Base-by-base conservation (phyloP, 2,329 filamentous ascomycete genomes). In the Aspergillus fumigatus region DNA sequence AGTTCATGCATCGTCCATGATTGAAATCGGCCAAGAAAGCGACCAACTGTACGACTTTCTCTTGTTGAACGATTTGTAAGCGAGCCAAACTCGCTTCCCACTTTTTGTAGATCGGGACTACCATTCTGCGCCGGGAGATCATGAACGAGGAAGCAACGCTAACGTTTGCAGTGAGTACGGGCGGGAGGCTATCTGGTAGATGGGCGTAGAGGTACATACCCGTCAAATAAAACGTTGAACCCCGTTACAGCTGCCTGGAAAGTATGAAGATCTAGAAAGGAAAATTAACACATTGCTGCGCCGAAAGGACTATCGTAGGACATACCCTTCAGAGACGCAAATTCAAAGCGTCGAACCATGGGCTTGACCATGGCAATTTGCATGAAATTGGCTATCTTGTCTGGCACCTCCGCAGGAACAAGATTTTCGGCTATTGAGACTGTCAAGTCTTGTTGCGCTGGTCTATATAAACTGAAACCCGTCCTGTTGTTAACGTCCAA, bases 41-140 rank as follows among this genome's bases (percentile, higher is more conserved):
- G 23, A 95, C 77, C 29, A 97, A 77, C 71, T 96, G 90, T 23
- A 89, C 75, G 14, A 88, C 83, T 66, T 86, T 89, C 60, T 92
- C 89, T 62, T 88, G 87, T 62, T 85, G 81, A 38, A 96, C 85
- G 40, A 96, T 80, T 70, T 96, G 92, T 7, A 96, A 79, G 38
- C 92, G 85, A 8, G 90, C 90, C 40, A 82, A 82, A n/a, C 82
- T 85, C 2, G 92, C 89, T 69, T 95, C 91, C 90, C 90, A 95
- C 73, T 94, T 94, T 76, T 96, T 96, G 77, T 95, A 89, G 62
- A 96, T 93, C 0, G 90, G 90, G 17, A 96, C 90, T 11, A 96
- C 90, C 88, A 92, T 94, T 62, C 90, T 84, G 50, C 90, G 85
- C 29, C 92, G 86, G 1, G 92, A 87, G 62, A 96, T 96, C 56